Conservation (phyloP, 768 basidiomycete species). For the Termitomyces sp. region DNA sequence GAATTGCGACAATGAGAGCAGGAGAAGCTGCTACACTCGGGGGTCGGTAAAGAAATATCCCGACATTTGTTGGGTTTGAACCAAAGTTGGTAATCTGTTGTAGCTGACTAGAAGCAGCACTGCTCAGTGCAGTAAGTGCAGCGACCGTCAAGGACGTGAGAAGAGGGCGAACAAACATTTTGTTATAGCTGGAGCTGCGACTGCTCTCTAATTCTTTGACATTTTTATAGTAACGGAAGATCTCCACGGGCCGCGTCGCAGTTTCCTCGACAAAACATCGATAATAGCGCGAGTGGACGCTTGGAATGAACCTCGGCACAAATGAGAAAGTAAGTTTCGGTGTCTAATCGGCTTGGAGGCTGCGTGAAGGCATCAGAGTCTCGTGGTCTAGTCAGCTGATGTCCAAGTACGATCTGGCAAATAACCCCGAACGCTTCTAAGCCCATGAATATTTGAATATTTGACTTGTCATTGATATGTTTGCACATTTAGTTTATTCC, state of each 20-base stretch:
- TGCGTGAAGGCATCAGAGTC: neutral
- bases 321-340: conserved; percentile 2
- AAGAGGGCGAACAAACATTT: conserved; percentile 14
- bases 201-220: neutral
- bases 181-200: neutral
- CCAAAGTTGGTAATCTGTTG: conserved; percentile 46
- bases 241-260: neutral
- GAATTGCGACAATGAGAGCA: conserved; percentile 50
- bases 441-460: too few species aligned
- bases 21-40: conserved; percentile 33
- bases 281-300: neutral
- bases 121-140: conserved; percentile 18
- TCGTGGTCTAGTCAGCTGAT: neutral
- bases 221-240: conserved; percentile 1
- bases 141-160: conserved; percentile 15
- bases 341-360: conserved; percentile 2
- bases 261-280: conserved; percentile 15
- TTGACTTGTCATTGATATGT: too few species aligned
- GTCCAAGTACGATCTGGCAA: too few species aligned
- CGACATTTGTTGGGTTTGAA: conserved; percentile 50
- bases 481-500: too few species aligned
- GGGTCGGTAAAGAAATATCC: conserved; percentile 45
- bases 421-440: too few species aligned
- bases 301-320: conserved; percentile 8
- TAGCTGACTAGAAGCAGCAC: conserved; percentile 28